Evolutionary conservation across 78 protist genomes (phyloP).

Genomic region (Anaeramoeba flamelloides): DNA sequence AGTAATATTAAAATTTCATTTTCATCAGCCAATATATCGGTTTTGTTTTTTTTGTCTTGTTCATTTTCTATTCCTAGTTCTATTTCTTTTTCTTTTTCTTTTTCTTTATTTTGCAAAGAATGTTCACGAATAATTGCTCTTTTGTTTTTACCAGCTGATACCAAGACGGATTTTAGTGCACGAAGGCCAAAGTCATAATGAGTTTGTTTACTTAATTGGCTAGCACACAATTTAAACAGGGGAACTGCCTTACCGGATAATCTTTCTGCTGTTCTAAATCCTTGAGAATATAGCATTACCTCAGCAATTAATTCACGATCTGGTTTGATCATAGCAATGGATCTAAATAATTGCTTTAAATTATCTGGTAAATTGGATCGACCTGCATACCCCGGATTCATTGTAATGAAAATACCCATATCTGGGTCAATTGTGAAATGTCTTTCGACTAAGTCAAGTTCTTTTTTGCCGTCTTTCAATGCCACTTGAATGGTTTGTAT

Average conservation of each 20-base stretch:
- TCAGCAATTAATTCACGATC: constrained; percentile 86
- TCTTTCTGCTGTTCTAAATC: constrained; percentile 73
- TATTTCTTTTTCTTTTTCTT: constrained; percentile 13
- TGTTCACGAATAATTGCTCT: not conserved
- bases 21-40: constrained; percentile 28
- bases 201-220: constrained; percentile 66
- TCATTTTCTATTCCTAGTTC: constrained; percentile 6
- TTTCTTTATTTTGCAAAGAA: constrained; percentile 42
- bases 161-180: constrained; percentile 79
- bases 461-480: not conserved
- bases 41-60: constrained; percentile 53
- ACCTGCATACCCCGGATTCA: constrained; percentile 30
- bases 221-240: constrained; percentile 72
- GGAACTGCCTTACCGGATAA: constrained; percentile 77
- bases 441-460: constrained; percentile 25
- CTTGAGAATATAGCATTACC: constrained; percentile 86
- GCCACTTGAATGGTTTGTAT: constrained; percentile 47
- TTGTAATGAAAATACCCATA: constrained; percentile 12
- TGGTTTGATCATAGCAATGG: constrained; percentile 63
- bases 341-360: constrained; percentile 61
- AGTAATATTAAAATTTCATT: constrained; percentile 66
- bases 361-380: constrained; percentile 17
- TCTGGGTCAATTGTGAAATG: not conserved
- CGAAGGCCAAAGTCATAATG: constrained; percentile 99
- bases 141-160: constrained; percentile 58